These are phyloP conservation scores for Ailanthus altissimus DNA, from an alignment of 345 rosid species.

Conservation along the genomic window DNA sequence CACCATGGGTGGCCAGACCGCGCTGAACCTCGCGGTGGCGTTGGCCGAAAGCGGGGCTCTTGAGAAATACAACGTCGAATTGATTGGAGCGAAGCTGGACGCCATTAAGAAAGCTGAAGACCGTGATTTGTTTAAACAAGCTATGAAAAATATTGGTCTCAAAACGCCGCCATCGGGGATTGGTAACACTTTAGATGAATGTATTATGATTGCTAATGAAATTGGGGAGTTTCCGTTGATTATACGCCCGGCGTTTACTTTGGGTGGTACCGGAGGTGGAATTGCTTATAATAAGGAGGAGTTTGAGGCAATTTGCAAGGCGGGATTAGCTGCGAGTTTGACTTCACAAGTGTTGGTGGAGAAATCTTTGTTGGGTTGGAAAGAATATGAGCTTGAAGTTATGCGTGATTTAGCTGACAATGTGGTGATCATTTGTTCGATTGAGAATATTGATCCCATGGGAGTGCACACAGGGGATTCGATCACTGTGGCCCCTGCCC, in stretches of 20 bases:
- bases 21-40: slow-evolving; percentile 87
- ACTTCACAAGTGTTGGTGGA: slow-evolving; percentile 91
- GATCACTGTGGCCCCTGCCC: slow-evolving; percentile 97
- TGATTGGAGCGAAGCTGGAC: slow-evolving; percentile 91
- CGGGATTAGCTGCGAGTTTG: slow-evolving; percentile 85
- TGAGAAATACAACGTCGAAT: slow-evolving; percentile 72
- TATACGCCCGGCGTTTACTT: slow-evolving; percentile 89
- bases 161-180: slow-evolving; percentile 96
- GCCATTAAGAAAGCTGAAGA: slow-evolving; percentile 97
- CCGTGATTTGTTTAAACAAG: slow-evolving; percentile 80
- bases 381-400: slow-evolving; percentile 95
- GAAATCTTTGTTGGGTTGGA: slow-evolving; percentile 96
- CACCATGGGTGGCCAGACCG: slow-evolving; percentile 99
- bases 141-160: slow-evolving; percentile 83
- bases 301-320: slow-evolving; percentile 78
- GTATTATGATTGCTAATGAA: slow-evolving; percentile 62
- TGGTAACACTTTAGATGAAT: slow-evolving; percentile 80
- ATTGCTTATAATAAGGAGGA: slow-evolving; percentile 95
- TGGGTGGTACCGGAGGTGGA: slow-evolving; percentile 98
- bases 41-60: slow-evolving; percentile 77
- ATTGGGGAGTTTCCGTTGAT: slow-evolving; percentile 96
- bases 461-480: slow-evolving; percentile 99
- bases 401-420: slow-evolving; percentile 98
- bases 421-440: slow-evolving; percentile 93
- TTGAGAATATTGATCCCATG: slow-evolving; percentile 98